Base-by-base conservation (phyloP, 768 basidiomycete species). In the Boletus tylopilopsis region DNA sequence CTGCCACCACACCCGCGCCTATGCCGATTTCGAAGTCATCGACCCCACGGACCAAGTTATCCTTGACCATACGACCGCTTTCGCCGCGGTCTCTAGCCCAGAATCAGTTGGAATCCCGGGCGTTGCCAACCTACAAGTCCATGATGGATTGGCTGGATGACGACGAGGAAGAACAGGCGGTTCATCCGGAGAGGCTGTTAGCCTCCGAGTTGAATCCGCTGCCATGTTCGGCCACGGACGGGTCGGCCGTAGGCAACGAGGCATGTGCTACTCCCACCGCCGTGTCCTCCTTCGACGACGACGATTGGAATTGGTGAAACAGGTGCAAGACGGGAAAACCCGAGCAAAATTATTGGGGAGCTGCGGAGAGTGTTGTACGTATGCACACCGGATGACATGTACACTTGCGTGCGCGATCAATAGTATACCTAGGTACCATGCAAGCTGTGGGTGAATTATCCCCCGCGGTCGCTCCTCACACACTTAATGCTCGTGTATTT, bases 271-370 rank as follows among this genome's bases (percentile, higher is more conserved):
- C 3, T 8, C 16, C 16, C 0, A 2, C 32, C 7, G 30, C 10
- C 40, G 37, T 55, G 23, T 49, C 59, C 32, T 57, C 58, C 0
- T 59, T 61, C 11, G 71, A 73, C 35, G 77, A 73, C 35, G 77
- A 78, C 41, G 78, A 82, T 23, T 84, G 81, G 81, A 82, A 82
- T 57, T 84, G 82, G 81, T 82, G 64, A 64, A 11, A n/a, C 32
- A 3, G n/a, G n/a, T 22, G 18, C 23, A 27, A n/a, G 42, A 8
- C 2, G 1, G 42, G 21, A 21, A 11, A 8, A 30, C 29, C 29
- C 29, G 13, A 30, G 29, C 29, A 30, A 11, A 30, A 30, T 11
- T 30, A 9, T 30, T 13, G 12, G 29, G 29, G 29, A 30, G 29
- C 11, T 30, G 29, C n/a, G n/a, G n/a, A n/a, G n/a, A n/a, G n/a